These are phyloP conservation scores for Vicia sativa DNA, from an alignment of 306 rosid genomes.

Conservation along the genomic window DNA sequence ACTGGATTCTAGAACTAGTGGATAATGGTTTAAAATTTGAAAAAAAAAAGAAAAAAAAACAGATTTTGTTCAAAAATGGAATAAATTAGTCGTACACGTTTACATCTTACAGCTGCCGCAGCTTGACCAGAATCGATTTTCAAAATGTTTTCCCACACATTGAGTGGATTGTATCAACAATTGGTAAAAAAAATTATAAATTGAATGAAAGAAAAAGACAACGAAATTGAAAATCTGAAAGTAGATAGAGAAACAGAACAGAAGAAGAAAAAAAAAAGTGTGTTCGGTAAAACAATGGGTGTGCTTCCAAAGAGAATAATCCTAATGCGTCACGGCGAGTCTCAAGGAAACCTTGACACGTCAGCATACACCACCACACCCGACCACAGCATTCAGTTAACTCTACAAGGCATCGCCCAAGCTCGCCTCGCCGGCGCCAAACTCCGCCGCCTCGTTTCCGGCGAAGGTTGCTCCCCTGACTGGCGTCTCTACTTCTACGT, in stretches of 20 bases:
- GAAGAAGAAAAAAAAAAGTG: too few species aligned
- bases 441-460: conserved; percentile 46
- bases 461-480: conserved; percentile 39
- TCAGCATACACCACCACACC: conserved; percentile 81
- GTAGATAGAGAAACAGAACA: not conserved
- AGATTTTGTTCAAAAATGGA: not conserved
- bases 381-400: conserved; percentile 65
- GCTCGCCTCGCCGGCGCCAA: conserved; percentile 61
- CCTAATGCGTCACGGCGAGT: conserved; percentile 87
- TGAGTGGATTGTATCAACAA: not conserved
- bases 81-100: not conserved
- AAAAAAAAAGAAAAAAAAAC: too few species aligned
- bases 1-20: too few species aligned
- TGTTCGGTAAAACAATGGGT: not conserved
- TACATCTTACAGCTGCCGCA: not conserved
- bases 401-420: conserved; percentile 59
- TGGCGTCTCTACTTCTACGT: conserved; percentile 92
- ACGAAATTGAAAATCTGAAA: not conserved
- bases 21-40: too few species aligned
- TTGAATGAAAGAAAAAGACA: not conserved
- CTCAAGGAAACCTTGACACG: conserved; percentile 73
- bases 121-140: conserved; percentile 12
- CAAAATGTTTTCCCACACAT: not conserved
- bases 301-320: conserved; percentile 81
- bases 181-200: not conserved